Conservation (phyloP, 192 early-diverging fungal genomes). For the Mortierella claussenii region DNA sequence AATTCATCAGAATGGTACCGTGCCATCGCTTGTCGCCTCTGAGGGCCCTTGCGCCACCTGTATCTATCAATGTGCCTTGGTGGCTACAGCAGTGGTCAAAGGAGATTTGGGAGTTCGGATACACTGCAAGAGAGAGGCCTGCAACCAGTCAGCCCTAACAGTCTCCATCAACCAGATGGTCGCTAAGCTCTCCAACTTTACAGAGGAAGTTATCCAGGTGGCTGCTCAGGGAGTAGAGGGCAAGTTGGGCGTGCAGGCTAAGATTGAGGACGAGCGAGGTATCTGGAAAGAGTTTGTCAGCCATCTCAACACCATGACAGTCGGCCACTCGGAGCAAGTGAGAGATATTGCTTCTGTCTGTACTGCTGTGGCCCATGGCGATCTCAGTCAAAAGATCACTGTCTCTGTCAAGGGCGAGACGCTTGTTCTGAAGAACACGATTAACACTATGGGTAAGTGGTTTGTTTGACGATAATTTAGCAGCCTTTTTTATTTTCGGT, state of each 20-base stretch:
- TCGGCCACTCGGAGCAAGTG: constrained; percentile 67
- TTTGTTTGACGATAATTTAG: background rate
- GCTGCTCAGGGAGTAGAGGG: constrained; percentile 80
- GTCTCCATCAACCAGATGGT: constrained; percentile 70
- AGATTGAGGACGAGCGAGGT: constrained; percentile 58
- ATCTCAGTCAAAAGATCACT: constrained; percentile 73
- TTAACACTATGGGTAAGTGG: constrained; percentile 79
- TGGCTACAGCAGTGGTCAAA: constrained; percentile 56
- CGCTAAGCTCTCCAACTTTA: constrained; percentile 64
- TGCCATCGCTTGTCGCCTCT: background rate
- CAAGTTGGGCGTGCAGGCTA: constrained; percentile 73
- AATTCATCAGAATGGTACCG: no score
- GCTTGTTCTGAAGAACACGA: constrained; percentile 71
- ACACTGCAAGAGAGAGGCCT: constrained; percentile 54
- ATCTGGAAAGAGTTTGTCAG: constrained; percentile 66
- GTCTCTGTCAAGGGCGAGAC: constrained; percentile 80
- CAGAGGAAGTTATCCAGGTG: constrained; percentile 71
- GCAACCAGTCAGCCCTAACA: constrained; percentile 52
- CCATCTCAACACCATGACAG: constrained; percentile 68
- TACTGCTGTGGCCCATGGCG: constrained; percentile 74
- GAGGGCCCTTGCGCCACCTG: constrained; percentile 58
- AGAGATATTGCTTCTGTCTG: constrained; percentile 78
- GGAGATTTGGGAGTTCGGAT: constrained; percentile 59
- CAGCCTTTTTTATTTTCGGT: background rate
- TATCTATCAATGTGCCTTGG: constrained; percentile 58